These are phyloP conservation scores for Malus hybrid DNA, from an alignment of 331 rosid genomes.

Conservation along the genomic window DNA sequence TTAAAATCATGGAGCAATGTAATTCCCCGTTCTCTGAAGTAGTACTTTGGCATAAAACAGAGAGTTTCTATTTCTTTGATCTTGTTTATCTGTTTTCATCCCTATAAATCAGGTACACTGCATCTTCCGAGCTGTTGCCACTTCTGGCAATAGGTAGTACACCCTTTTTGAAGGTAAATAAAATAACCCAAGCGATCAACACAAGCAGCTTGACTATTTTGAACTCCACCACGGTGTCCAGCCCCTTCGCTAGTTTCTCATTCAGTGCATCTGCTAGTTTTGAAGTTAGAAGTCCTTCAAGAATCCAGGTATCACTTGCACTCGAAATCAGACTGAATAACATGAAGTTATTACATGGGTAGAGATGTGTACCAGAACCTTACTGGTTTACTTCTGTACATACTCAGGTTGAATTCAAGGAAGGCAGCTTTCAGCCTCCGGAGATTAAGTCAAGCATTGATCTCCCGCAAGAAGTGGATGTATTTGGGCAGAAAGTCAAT, in stretches of 20 bases:
- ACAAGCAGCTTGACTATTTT: constrained; percentile 34
- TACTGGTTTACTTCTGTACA: constrained; percentile 16
- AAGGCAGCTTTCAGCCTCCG: constrained; percentile 78
- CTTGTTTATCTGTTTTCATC: not conserved
- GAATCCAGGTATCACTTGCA: constrained; percentile 65
- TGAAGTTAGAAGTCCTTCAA: constrained; percentile 82
- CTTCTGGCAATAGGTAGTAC: constrained; percentile 73
- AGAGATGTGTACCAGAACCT: not conserved
- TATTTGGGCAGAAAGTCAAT: constrained; percentile 75
- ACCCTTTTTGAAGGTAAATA: constrained; percentile 69
- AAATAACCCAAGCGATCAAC: constrained; percentile 72
- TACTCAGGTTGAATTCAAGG: constrained; percentile 78
- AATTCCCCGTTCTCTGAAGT: no score
- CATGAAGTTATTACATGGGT: not conserved
- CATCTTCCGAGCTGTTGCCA: constrained; percentile 85
- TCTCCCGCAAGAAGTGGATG: constrained; percentile 57
- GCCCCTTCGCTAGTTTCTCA: constrained; percentile 54
- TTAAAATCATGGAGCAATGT: not conserved
- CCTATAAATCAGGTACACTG: constrained; percentile 69
- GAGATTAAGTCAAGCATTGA: constrained; percentile 67
- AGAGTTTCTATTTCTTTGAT: not conserved
- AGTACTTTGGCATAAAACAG: no score
- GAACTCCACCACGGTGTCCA: constrained; percentile 64
- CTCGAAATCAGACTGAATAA: not conserved
- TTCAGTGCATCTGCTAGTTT: constrained; percentile 84